phyloP scores from a whole-genome alignment of 1,284 basidiomycete genomes.

The Takashimella tepidaria region DNA sequence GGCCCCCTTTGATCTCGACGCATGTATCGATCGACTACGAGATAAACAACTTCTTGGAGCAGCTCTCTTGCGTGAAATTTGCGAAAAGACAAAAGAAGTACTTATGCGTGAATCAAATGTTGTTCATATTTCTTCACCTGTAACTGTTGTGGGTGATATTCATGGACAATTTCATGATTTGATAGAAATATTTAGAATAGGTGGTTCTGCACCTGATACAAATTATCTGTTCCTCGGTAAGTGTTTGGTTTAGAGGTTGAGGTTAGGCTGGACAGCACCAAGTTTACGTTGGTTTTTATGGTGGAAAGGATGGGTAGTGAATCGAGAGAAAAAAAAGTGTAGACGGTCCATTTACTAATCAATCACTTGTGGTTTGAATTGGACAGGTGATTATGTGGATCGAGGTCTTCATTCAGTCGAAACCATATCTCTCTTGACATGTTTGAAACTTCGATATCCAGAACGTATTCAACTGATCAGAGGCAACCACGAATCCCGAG shows the following conservation, averaged over 20 bases:
- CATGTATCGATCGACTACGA: slow-evolving; percentile 83
- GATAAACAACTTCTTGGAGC: slow-evolving; percentile 90
- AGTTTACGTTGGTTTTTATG: too few relatives aligned
- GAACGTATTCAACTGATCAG: slow-evolving; percentile 95
- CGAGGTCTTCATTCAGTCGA: slow-evolving; percentile 96
- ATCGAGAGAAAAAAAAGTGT: not conserved
- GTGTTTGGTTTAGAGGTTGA: slow-evolving; percentile 35
- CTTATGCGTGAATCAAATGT: slow-evolving; percentile 99
- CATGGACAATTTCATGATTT: slow-evolving; percentile 99
- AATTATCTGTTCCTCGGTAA: slow-evolving; percentile 95
- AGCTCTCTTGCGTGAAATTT: slow-evolving; percentile 87
- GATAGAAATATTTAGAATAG: slow-evolving; percentile 98
- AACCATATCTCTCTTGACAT: slow-evolving; percentile 94
- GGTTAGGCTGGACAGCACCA: not conserved
- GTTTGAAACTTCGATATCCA: slow-evolving; percentile 94
- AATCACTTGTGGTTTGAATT: too few relatives aligned
- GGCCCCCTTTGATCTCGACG: slow-evolving; percentile 92
- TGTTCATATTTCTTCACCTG: slow-evolving; percentile 94
- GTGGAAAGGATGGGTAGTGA: too few relatives aligned
- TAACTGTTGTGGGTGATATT: slow-evolving; percentile 98
- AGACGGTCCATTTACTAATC: too few relatives aligned
- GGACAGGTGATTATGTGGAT: slow-evolving; percentile 91
- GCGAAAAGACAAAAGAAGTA: slow-evolving; percentile 96
- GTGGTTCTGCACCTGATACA: slow-evolving; percentile 90
- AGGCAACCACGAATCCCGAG: slow-evolving; percentile 96